phyloP scores from a whole-genome alignment of 2,329 filamentous ascomycete genomes.

The Zymoseptoria passerinii region DNA sequence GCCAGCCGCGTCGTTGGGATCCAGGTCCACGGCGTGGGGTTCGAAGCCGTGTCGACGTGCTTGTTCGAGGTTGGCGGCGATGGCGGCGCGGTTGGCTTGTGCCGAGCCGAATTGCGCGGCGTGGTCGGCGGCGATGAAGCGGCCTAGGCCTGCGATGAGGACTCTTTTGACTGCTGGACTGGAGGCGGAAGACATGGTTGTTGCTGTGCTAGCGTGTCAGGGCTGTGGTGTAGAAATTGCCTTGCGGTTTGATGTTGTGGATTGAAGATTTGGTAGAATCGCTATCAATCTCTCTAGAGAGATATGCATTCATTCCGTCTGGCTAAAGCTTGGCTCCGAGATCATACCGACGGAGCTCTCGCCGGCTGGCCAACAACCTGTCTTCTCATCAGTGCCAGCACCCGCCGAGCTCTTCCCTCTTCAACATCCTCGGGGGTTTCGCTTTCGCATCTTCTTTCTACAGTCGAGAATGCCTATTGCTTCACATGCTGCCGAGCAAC shows the following conservation, averaged over 20 bases:
- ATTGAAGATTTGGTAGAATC: background rate
- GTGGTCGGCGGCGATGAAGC: conserved; percentile 1
- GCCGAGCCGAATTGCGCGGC: conserved; percentile 1
- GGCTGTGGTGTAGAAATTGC: background rate
- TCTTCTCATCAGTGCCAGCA: too few species aligned
- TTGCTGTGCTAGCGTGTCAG: background rate
- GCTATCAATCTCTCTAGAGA: too few species aligned
- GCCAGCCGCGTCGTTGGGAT: conserved; percentile 1
- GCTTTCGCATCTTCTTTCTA: background rate
- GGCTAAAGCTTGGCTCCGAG: too few species aligned
- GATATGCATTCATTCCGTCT: too few species aligned
- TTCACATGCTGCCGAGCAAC: background rate
- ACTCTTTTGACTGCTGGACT: background rate
- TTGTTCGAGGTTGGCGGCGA: background rate
- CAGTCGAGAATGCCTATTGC: background rate
- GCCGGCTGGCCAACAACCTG: too few species aligned
- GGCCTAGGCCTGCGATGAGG: conserved; percentile 6
- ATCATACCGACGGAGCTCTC: too few species aligned
- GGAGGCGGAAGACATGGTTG: background rate
- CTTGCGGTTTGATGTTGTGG: background rate
- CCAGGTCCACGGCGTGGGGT: conserved; percentile 6
- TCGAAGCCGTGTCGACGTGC: conserved; percentile 10
- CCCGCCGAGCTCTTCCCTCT: background rate
- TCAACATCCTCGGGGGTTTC: background rate
- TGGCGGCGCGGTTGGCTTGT: background rate